Evolutionary conservation across 1,284 basidiomycete genomes (phyloP), one percentile per base, ranked within the genome.

Genomic region (Ceratobasidium sp.): DNA sequence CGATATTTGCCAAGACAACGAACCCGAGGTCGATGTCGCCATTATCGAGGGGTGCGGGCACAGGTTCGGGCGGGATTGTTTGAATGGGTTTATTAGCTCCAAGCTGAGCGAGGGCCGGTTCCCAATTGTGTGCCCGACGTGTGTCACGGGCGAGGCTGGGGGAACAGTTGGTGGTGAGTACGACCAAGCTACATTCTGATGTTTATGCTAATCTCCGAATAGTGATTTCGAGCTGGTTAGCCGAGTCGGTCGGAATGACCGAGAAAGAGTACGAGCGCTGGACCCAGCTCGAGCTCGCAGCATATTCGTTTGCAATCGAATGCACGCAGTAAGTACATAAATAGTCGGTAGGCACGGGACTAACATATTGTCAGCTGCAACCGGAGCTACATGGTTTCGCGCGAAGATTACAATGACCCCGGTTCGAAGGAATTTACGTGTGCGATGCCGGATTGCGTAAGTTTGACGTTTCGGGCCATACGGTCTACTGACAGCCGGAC

Each of bases 71-170:
- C 79, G 85, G 69, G 74, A 77, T 1, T 90, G 89, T 73, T 71
- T 87, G 43, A 71, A 77, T 52, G 73, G 73, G 3, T 82, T 85
- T 69, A 77, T 85, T 22, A 73, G 73, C 12, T 78, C 80, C 2
- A 84, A 84, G 75, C 77, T 90, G 27, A 74, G 78, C 3, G 83
- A 87, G 43, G 83, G 82, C 64, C 80, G 81, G 15, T 89, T 84
- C 71, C 87, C 88, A 0, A 83, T 90, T 43, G 72, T 83, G 7
- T 90, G 88, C 74, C 88, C 88, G 0, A 74, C 79, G 12, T 90
- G 88, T 72, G 65, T 40, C 17, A 53, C 50, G 10, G 50, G 50
- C 22, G 50, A 53, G n/a, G 50, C 34, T 4, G 62, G 50, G 12
- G 52, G 60, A 22, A 77, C 78, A n/a, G 79, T 81, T 43, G 79